Percentiles rank a stretch among this genome's conserved stretches.
Conservation (phyloP, 805 yeast species). For the Saccharomycopsis oosterbeekiorum region DNA sequence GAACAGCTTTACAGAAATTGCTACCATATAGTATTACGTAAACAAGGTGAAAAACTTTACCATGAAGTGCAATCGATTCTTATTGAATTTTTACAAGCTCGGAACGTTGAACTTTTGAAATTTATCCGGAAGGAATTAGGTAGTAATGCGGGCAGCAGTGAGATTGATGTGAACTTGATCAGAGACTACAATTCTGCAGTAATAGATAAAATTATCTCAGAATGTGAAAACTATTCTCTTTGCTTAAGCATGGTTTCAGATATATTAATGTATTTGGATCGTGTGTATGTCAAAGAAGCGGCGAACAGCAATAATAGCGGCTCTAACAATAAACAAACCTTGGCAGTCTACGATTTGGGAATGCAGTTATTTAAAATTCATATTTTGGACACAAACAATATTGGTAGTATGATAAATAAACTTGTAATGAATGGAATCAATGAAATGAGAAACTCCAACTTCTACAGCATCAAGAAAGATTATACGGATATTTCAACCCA, state of each 20-base stretch:
- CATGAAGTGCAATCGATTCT: conserved; percentile 37
- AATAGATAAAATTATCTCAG: conserved; percentile 20
- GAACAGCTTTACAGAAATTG: conserved; percentile 76
- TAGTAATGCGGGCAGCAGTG: not conserved
- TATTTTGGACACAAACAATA: conserved; percentile 41
- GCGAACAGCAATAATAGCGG: conserved; percentile 15
- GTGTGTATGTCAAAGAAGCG: conserved; percentile 69
- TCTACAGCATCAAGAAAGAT: not conserved
- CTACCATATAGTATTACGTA: conserved; percentile 63
- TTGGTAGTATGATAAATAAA: conserved; percentile 42
- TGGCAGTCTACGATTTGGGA: conserved; percentile 65
- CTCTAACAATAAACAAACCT: conserved; percentile 29
- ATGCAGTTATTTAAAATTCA: conserved; percentile 53
- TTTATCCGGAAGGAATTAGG: not conserved
- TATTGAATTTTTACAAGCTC: not conserved
- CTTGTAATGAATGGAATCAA: conserved; percentile 45
- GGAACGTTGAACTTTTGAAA: not conserved
- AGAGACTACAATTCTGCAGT: not conserved
- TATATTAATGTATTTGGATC: conserved; percentile 75
- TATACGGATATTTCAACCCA: conserved; percentile 18
- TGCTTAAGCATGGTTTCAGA: conserved; percentile 75
- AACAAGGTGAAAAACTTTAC: conserved; percentile 56
- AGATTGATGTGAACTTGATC: not conserved
- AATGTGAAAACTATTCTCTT: conserved; percentile 66
- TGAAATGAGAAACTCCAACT: not conserved